These are phyloP conservation scores for Aechmea fasciata DNA, from an alignment of 176 grass and related monocot species.

Conservation along the genomic window DNA sequence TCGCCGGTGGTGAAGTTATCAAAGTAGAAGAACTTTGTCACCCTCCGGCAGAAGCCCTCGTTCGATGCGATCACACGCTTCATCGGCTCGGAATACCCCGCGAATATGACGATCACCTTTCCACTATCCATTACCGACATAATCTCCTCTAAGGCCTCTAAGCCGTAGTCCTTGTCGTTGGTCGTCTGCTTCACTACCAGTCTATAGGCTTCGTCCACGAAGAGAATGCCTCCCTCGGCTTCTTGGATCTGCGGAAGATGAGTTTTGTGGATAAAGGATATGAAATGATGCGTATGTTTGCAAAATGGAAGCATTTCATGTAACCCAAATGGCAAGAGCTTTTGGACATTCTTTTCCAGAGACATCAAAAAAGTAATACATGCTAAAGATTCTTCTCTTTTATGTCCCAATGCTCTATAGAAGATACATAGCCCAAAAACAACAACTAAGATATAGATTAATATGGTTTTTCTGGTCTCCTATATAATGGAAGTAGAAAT, in stretches of 20 bases:
- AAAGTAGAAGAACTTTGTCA: conserved; percentile 82
- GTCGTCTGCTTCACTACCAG: conserved; percentile 83
- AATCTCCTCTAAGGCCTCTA: conserved; percentile 97
- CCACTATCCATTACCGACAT: conserved; percentile 96
- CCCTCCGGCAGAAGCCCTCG: conserved; percentile 83
- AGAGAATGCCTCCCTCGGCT: conserved; percentile 82
- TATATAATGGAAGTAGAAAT: too few relatives aligned
- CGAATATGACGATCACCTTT: conserved; percentile 84
- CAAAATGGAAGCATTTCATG: not conserved
- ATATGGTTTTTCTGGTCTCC: too few relatives aligned
- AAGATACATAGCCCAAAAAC: too few relatives aligned
- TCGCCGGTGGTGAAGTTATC: conserved; percentile 69
- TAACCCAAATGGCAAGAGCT: not conserved
- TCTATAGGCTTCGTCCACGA: conserved; percentile 97
- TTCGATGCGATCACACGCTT: conserved; percentile 83
- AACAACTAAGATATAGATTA: too few relatives aligned
- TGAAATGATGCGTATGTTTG: not conserved
- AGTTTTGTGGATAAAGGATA: not conserved
- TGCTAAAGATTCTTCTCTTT: too few relatives aligned
- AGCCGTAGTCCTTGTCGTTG: conserved; percentile 91
- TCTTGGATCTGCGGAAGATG: conserved; percentile 59
- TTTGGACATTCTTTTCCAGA: not conserved
- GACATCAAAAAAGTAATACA: too few relatives aligned
- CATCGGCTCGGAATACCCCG: conserved; percentile 88
- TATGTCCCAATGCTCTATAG: too few relatives aligned